These are phyloP conservation scores for Alternaria alternata DNA, from an alignment of 2,329 filamentous ascomycete genomes.

Conservation along the genomic window DNA sequence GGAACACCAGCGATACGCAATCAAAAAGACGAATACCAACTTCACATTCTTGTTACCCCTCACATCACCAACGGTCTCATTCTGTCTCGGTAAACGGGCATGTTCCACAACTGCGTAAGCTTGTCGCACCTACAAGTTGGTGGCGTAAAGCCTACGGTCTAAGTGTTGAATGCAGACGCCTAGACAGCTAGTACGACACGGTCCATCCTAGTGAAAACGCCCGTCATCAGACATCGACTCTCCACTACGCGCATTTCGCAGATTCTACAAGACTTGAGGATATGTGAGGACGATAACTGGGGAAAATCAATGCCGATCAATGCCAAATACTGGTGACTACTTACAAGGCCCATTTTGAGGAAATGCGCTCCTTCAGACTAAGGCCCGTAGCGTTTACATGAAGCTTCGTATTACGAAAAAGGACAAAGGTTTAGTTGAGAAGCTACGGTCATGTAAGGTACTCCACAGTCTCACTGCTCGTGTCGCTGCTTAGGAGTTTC, in stretches of 20 bases:
- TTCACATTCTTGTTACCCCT: not conserved
- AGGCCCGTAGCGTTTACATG: not conserved
- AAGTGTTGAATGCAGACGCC: not conserved
- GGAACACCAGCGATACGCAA: not conserved
- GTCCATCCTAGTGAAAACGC: not conserved
- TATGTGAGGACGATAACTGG: not conserved
- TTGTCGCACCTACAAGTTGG: not conserved
- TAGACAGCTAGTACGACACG: not conserved
- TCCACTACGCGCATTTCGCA: not conserved
- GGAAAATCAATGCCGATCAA: not conserved
- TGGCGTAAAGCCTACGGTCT: not conserved
- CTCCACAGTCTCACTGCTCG: not conserved
- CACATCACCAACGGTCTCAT: not conserved
- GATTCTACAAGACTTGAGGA: not conserved
- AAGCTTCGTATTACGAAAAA: not conserved
- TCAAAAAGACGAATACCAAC: not conserved
- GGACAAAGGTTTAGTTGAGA: not conserved
- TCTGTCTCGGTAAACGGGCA: not conserved
- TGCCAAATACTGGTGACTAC: not conserved
- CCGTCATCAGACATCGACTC: not conserved
- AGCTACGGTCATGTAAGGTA: not conserved
- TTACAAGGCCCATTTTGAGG: not conserved
- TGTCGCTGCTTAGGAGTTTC: not conserved
- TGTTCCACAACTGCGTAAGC: conserved; percentile 4
- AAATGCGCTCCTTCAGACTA: not conserved